phyloP scores from a whole-genome alignment of 345 rosid species.

The Rhodamnia rubescens region DNA sequence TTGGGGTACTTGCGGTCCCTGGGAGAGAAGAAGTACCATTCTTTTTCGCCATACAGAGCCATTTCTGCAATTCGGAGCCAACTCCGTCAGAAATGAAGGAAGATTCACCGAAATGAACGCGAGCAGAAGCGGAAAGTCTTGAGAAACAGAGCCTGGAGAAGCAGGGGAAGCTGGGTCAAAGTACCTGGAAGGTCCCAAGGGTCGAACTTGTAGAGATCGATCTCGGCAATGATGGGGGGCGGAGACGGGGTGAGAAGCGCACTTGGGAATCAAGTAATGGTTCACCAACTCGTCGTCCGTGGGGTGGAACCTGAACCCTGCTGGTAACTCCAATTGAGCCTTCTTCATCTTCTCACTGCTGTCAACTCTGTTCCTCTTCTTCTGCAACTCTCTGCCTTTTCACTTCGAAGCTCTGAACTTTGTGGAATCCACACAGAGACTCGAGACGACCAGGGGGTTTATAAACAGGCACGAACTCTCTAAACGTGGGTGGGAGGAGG shows the following conservation, averaged over 20 bases:
- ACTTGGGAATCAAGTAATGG: constrained; percentile 65
- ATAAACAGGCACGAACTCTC: background rate
- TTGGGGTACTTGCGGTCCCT: constrained; percentile 91
- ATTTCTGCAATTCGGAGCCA: constrained; percentile 27
- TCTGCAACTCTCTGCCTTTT: background rate
- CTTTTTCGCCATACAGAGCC: constrained; percentile 84
- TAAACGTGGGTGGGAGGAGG: background rate
- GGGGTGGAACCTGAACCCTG: constrained; percentile 94
- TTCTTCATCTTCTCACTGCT: background rate
- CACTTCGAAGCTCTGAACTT: background rate
- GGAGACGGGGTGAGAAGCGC: constrained; percentile 36
- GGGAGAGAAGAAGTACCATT: constrained; percentile 92
- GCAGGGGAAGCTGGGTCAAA: background rate
- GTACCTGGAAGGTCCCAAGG: constrained; percentile 97
- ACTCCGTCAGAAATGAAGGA: constrained; percentile 5
- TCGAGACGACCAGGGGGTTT: background rate
- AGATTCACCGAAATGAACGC: background rate
- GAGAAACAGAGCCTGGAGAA: background rate
- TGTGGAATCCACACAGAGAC: background rate
- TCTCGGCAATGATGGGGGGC: constrained; percentile 79
- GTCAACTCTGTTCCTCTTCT: background rate
- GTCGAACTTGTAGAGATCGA: constrained; percentile 79
- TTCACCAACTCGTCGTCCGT: constrained; percentile 90
- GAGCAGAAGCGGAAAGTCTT: background rate
- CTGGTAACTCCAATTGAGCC: constrained; percentile 49